Base-by-base conservation (phyloP, 2,329 filamentous ascomycete species). In the Stylonectria norvegica region DNA sequence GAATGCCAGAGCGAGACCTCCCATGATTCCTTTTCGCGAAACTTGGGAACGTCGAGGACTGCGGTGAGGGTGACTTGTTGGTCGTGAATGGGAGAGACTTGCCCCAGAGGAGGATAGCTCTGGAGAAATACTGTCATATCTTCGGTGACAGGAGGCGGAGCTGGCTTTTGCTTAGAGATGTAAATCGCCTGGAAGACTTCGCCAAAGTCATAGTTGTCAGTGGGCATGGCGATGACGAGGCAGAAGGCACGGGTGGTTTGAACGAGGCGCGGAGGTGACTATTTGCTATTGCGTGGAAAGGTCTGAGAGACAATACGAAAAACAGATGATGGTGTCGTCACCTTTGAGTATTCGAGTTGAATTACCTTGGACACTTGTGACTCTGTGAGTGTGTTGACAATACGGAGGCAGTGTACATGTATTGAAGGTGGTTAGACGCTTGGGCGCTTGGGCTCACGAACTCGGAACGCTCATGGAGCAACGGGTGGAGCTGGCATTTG, bases 1-100 rank as follows among this genome's bases (percentile, higher is more conserved):
- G 73, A 73, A 42, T 87, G 79, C 87, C 89, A 95, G 6, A 94
- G 64, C 12, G 78, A 78, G 20, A 89, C 77, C 52, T 93, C 76
- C 83, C 86, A 93, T 15, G 71, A 56, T 45, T 79, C 69, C 12
- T 76, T 66, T 6, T 71, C 70, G 33, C 75, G 74, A 23, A 69
- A 69, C 16, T 61, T 63, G 28, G 78, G 77, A 29, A 83, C 78
- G 52, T 90, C 82, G 20, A 95, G 71, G 10, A 90, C 64, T 5
- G 85, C 82, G 1, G 77, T 82, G 50, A 96, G 83, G 1, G 62
- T 59, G 27, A 85, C 68, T 55, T 74, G 51, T 2, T 57, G 56
- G 15, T 60, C 58, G 18, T 69, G 63, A 15, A 86, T 57, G 34
- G 78, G 72, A 2, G 87, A 89, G 17, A 86, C 75, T 59, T 90